Base-by-base conservation (phyloP, 495 filamentous ascomycete genomes). In the Tuber melanosporum region DNA sequence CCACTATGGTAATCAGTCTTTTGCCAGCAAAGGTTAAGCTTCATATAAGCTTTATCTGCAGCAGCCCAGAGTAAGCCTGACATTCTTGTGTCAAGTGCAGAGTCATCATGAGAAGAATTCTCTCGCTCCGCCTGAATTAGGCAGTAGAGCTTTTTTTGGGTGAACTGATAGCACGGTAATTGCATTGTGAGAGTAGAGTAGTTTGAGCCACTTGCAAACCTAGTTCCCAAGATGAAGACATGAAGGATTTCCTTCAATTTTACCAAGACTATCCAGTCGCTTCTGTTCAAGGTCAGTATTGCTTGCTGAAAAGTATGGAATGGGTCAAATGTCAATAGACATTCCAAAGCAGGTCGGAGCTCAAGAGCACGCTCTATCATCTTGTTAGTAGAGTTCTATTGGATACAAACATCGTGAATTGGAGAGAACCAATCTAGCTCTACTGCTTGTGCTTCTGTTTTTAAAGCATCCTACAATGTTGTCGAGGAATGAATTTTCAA, bases 301-400 rank as follows among this genome's bases (percentile, higher is more conserved):
- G 6, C 2, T 22, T 0, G 57, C 3, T 22, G n/a, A 9, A 46
- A 73, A 62, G 19, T 8, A n/a, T 5, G 6, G 8, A 4, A 70
- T 17, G 36, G 39, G 32, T 32, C 12, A 32, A 74, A 70, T 6
- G 39, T 44, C 10, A 74, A 22, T 10, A 74, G 22, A 1, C 57
- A 22, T 45, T 26, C 20, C 19, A 70, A 0, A 57, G 73, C 73
- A 22, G 73, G 57, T 4, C 15, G 43, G 2, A 75, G 66, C 20
- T 74, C 36, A 12, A 75, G 8, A 10, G n/a, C n/a, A n/a, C n/a
- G n/a, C n/a, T n/a, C n/a, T n/a, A n/a, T n/a, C n/a, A n/a, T n/a
- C n/a, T n/a, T 39, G 73, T 49, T 20, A 5, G 70, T 76, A 1
- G 45, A 76, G 62, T 76, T 76, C 70, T 45, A 78, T 0, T 6